phyloP scores from a whole-genome alignment of 129 eudicot species.

The Tagetes patula region DNA sequence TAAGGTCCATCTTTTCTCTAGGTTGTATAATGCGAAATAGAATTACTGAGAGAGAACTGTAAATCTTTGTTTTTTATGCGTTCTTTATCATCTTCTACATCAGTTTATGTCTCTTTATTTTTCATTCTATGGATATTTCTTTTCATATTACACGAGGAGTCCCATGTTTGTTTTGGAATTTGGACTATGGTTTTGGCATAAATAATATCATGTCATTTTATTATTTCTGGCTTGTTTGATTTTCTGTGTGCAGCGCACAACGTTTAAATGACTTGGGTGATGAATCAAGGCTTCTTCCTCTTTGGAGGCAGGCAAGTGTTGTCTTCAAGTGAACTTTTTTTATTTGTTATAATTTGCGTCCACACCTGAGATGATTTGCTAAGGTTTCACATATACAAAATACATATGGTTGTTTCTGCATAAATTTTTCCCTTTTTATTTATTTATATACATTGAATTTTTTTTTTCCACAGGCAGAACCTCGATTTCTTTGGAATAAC shows the following conservation, averaged over 20 bases:
- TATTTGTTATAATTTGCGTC: constrained; percentile 2
- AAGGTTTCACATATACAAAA: constrained; percentile 16
- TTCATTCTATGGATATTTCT: constrained; percentile 6
- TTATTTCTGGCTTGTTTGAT: background rate
- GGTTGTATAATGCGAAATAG: background rate
- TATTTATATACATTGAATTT: background rate
- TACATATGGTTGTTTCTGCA: constrained; percentile 11
- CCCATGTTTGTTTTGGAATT: background rate
- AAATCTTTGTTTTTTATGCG: background rate
- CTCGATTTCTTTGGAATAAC: constrained; percentile 95
- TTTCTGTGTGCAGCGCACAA: constrained; percentile 62
- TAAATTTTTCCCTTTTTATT: constrained; percentile 7
- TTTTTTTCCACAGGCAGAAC: constrained; percentile 76
- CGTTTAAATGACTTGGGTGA: constrained; percentile 86
- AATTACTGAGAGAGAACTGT: background rate
- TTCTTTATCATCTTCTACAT: background rate
- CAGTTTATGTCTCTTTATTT: background rate
- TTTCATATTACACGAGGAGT: constrained; percentile 16
- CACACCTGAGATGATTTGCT: background rate
- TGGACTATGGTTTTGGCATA: constrained; percentile 15
- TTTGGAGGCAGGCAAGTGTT: constrained; percentile 93
- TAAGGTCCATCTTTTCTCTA: constrained; percentile 56
- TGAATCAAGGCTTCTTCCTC: constrained; percentile 91
- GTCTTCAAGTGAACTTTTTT: constrained; percentile 15
- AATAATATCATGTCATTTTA: constrained; percentile 13